Conservation (phyloP, 192 early-diverging fungal species). For the Coemansia sp. region DNA sequence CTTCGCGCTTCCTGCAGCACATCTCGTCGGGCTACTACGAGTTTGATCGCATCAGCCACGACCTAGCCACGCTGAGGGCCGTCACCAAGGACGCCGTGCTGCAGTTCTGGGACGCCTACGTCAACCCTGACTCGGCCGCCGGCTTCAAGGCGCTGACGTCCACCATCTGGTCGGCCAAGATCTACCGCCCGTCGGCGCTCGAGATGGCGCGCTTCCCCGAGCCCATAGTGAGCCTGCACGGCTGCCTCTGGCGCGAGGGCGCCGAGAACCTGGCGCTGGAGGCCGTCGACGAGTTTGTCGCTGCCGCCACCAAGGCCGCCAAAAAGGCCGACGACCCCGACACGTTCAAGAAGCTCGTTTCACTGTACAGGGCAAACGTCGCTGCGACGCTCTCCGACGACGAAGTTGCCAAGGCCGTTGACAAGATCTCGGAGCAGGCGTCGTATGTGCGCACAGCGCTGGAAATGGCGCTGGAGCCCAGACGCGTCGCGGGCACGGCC, state of each 20-base stretch:
- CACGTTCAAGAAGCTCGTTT: conserved; percentile 17
- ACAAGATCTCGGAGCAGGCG: conserved; percentile 30
- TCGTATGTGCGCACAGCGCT: conserved; percentile 50
- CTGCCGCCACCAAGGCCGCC: background rate
- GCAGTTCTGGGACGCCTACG: conserved; percentile 40
- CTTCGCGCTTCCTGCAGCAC: conserved; percentile 64
- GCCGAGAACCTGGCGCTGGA: conserved; percentile 14
- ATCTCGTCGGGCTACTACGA: conserved; percentile 73
- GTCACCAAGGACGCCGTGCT: conserved; percentile 33
- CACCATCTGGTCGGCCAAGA: conserved; percentile 42
- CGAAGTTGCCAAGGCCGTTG: conserved; percentile 15
- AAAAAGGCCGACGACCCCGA: background rate
- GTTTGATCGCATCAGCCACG: conserved; percentile 65
- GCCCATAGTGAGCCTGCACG: conserved; percentile 27
- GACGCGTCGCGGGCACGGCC: background rate
- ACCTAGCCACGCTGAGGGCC: conserved; percentile 17
- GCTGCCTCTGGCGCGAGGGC: conserved; percentile 42
- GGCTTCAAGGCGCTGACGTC: conserved; percentile 20
- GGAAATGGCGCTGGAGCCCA: conserved; percentile 25
- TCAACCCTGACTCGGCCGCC: conserved; percentile 24
- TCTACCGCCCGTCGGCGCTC: conserved; percentile 22
- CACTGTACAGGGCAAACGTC: background rate
- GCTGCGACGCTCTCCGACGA: conserved; percentile 1
- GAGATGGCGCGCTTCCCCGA: conserved; percentile 27
- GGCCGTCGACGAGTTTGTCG: conserved; percentile 13